Base-by-base conservation (phyloP, 768 basidiomycete genomes). In the Plicaturopsis crispa region DNA sequence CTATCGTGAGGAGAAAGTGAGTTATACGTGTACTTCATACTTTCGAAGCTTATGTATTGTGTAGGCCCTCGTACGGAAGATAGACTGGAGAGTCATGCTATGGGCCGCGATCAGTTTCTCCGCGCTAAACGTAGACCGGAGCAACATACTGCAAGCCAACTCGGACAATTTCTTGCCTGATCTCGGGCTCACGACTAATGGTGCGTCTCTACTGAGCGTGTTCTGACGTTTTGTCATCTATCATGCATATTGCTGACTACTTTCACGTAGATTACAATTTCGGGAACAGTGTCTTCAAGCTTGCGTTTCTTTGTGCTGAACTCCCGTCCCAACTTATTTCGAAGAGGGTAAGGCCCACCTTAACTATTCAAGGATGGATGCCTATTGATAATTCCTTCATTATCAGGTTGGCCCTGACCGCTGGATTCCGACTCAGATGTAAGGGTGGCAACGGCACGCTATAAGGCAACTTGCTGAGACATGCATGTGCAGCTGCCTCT, bases 281-380 rank as follows among this genome's bases (percentile, higher is more conserved):
- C 28, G 76, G 76, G 5, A 80, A 75, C 48, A 70, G 65, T 1
- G 42, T 81, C 2, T 74, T 71, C 47, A 66, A 67, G 16, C 48
- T 77, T 2, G 42, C 70, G 6, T 78, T 77, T 51, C 51, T 77
- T 16, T 60, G 53, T 24, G 75, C 77, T 1, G 78, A 80, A 47
- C 53, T 81, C 12, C 78, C 80, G 6, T 79, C 78, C 7, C 78
- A 80, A 40, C 56, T 80, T 11, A 55, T 80, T 30, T 78, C 75
- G 1, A 81, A 81, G 53, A 62, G 69, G 11, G 67, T 78, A 31
- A 33, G 64, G 50, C 1, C 17, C 7, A n/a, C 7, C 10, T 30
- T 12, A 7, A 24, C 6, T 12, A 33, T 14, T 33, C 11, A 31
- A 19, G 31, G 10, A 8, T n/a, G 7, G 33, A 16, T 22, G 23